A percentile compares a stretch with the other conserved stretches of the same genome.
These are phyloP conservation scores for Oryza meyeriana DNA, from an alignment of 176 grass and related monocot genomes.

Conservation along the genomic window DNA sequence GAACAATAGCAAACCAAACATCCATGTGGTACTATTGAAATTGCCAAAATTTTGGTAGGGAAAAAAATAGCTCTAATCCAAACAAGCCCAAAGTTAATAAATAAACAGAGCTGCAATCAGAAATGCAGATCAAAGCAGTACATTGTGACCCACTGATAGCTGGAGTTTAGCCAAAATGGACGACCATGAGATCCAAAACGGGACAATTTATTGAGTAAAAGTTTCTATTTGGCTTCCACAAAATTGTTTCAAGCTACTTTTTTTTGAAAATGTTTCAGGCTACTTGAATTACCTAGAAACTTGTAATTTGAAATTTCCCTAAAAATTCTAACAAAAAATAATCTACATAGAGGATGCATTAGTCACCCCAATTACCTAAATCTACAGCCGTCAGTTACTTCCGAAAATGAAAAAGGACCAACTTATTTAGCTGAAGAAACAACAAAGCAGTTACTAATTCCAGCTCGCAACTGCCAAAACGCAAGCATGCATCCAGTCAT, in stretches of 20 bases:
- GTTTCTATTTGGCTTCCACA: background rate
- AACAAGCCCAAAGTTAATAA: constrained; percentile 5
- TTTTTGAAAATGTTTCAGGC: background rate
- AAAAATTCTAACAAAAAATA: constrained; percentile 5
- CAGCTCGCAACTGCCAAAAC: background rate
- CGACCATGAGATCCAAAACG: background rate
- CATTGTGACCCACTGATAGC: background rate
- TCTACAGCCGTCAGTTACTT: constrained; percentile 3
- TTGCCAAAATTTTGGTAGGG: no score
- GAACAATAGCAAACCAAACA: no score
- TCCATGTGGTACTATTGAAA: no score
- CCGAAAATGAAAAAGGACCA: background rate
- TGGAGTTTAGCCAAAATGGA: background rate
- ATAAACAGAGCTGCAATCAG: constrained; percentile 16
- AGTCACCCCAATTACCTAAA: background rate
- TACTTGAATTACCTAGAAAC: background rate
- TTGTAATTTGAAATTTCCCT: background rate
- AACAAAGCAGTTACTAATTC: constrained; percentile 3
- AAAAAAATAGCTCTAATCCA: no score
- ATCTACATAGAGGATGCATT: background rate
- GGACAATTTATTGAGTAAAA: background rate
- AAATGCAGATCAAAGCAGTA: constrained; percentile 13
- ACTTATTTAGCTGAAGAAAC: constrained; percentile 20
- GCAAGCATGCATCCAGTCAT: constrained; percentile 14
- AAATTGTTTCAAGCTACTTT: background rate